phyloP scores from a whole-genome alignment of 1,284 basidiomycete genomes.

The Cutaneotrichosporon sp. region DNA sequence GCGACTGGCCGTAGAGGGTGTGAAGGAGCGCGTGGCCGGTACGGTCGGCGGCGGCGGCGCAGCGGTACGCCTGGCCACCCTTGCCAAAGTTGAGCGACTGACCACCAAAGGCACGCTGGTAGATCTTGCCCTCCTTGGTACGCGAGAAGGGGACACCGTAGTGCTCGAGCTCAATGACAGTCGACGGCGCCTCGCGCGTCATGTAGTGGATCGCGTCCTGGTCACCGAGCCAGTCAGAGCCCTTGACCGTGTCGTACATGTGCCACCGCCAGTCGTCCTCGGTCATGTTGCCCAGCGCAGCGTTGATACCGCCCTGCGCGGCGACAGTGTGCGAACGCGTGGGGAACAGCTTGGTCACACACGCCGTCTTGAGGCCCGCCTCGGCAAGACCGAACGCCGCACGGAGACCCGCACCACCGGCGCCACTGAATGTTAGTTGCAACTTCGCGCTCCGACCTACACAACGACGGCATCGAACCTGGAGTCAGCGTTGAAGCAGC shows the following conservation, averaged over 20 bases:
- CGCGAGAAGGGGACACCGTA: constrained; percentile 98
- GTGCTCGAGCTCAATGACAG: constrained; percentile 97
- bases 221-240: constrained; percentile 99
- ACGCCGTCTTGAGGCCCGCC: constrained; percentile 95
- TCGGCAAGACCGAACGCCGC: constrained; percentile 99
- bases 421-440: constrained; percentile 59
- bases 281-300: constrained; percentile 98
- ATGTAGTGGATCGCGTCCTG: constrained; percentile 99
- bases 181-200: constrained; percentile 90
- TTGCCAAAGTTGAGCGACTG: constrained; percentile 97
- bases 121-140: constrained; percentile 99
- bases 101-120: constrained; percentile 98
- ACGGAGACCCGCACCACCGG: constrained; percentile 95
- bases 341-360: constrained; percentile 99
- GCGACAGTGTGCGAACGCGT: constrained; percentile 98
- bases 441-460: too few species aligned
- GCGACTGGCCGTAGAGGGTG: constrained; percentile 97
- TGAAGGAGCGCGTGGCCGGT: constrained; percentile 98
- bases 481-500: constrained; percentile 10
- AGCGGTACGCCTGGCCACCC: constrained; percentile 98
- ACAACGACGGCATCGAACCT: constrained; percentile 95
- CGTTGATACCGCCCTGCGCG: constrained; percentile 99
- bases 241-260: constrained; percentile 97
- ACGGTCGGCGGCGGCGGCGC: constrained; percentile 96
- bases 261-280: constrained; percentile 99